Evolutionary conservation across 129 eudicot genomes (phyloP).

Genomic region (Flaveria trinervia): DNA sequence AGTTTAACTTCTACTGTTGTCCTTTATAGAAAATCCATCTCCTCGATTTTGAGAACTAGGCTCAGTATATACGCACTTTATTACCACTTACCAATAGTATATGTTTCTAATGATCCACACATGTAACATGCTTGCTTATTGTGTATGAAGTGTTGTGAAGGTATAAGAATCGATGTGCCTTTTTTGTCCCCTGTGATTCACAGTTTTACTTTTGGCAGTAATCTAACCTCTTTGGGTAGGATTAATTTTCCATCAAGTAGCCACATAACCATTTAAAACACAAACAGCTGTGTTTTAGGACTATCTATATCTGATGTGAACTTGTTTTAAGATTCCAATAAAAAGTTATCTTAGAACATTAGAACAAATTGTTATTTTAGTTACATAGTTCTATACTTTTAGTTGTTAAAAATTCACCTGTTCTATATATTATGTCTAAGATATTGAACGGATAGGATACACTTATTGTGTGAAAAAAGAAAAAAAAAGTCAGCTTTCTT

Average conservation of each 20-base stretch:
- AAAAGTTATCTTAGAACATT: background rate
- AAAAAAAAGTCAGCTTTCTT: constrained; percentile 17
- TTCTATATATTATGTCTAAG: background rate
- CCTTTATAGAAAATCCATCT: background rate
- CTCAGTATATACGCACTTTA: constrained; percentile 26
- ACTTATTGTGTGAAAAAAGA: constrained; percentile 6
- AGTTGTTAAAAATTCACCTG: constrained; percentile 3
- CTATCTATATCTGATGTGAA: constrained; percentile 14
- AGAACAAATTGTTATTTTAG: constrained; percentile 2
- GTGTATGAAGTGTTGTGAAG: constrained; percentile 1
- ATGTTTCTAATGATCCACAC: constrained; percentile 22
- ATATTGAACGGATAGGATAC: background rate
- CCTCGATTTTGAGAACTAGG: constrained; percentile 29
- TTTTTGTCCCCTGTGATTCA: constrained; percentile 10
- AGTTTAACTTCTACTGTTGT: constrained; percentile 13
- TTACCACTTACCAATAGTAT: constrained; percentile 31
- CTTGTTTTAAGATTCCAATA: constrained; percentile 17
- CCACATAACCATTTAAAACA: constrained; percentile 25
- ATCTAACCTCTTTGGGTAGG: constrained; percentile 11
- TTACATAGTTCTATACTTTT: background rate
- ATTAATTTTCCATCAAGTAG: constrained; percentile 25
- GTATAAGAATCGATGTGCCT: constrained; percentile 24
- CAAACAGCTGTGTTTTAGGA: constrained; percentile 18
- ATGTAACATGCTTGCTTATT: constrained; percentile 3
- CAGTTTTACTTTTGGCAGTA: constrained; percentile 5